Base-by-base conservation (phyloP, 2,329 filamentous ascomycete genomes). In the Xylaria hypoxylon region DNA sequence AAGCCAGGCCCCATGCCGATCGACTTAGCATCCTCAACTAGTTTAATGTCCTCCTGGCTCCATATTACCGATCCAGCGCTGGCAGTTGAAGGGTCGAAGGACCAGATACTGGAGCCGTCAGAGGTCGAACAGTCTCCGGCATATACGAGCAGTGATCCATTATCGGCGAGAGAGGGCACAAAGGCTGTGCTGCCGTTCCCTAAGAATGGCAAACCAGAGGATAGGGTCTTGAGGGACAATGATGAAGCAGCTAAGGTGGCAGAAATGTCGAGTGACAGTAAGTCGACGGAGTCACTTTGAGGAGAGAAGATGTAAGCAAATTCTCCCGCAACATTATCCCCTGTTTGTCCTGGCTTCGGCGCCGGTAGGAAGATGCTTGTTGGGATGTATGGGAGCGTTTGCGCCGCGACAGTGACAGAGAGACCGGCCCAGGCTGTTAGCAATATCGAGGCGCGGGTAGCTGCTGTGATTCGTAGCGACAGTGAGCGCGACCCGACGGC, bases 141-240 rank as follows among this genome's bases (percentile, higher is more conserved):
- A 62, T 93, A 91, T 1, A 96, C 89, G 2, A 89, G 86, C 31
- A 97, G 85, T 11, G 89, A 87, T 17, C 92, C 93, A 73, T 87
- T 84, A 48, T 85, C 80, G 52, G 91, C 87, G 35, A 94, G 83
- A 0, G 89, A 83, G 0, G 93, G 88, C 6, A 89, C 84, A 73
- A 93, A 96, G 0, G 91, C 83, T 11, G 83, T 84, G 4, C 80
- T 81, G 42, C 79, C 79, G 33, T 81, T 79, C 38, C 80, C 72
- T 13, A 91, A 78, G 73, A 96, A 96, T 0, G 88, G 92, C 28
- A 92, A 82, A 26, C 80, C 80, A 5, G 81, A 78, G 2, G 87
- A 85, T 1, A 93, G 78, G 0, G 80, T 86, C 31, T 81, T 82
- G 40, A 86, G 76, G 11, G 76, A 73, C 35, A 77, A 64, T 6